Percentiles rank a stretch among this genome's conserved stretches.
phyloP scores from a whole-genome alignment of 2,329 filamentous ascomycete species.

The Seiridium unicorne region DNA sequence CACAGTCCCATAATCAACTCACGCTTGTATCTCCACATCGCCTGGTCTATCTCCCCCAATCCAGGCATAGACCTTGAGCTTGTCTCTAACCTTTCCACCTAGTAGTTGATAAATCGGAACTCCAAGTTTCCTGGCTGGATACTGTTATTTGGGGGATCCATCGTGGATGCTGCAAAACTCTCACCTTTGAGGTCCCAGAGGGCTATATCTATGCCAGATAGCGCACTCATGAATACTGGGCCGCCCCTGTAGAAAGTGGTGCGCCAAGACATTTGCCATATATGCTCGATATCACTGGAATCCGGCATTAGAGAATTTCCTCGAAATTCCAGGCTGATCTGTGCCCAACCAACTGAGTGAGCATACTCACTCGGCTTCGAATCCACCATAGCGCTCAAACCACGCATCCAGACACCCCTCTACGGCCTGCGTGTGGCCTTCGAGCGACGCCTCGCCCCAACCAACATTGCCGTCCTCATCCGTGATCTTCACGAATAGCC shows the following conservation, averaged over 20 bases:
- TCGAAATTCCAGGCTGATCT: too few relatives aligned
- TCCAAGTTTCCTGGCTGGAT: conserved; percentile 42
- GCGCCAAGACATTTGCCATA: conserved; percentile 75
- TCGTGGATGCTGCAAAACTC: neutral
- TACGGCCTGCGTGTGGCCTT: conserved; percentile 72
- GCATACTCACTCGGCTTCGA: conserved; percentile 65
- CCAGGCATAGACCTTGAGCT: conserved; percentile 73
- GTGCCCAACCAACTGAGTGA: neutral
- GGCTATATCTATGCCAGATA: conserved; percentile 77
- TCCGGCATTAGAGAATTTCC: too few relatives aligned
- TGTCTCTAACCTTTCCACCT: conserved; percentile 70
- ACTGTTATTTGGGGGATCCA: neutral
- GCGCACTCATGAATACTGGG: conserved; percentile 76
- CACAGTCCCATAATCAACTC: conserved; percentile 18
- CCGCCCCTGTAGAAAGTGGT: conserved; percentile 75
- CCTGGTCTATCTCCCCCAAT: conserved; percentile 72
- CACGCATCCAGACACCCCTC: conserved; percentile 72
- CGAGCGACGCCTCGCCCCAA: conserved; percentile 74
- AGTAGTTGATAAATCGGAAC: conserved; percentile 73
- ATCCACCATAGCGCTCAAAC: conserved; percentile 58
- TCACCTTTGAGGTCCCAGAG: conserved; percentile 72
- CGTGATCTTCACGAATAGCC: conserved; percentile 76
- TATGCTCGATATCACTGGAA: conserved; percentile 70
- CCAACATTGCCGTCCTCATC: conserved; percentile 64
- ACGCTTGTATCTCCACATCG: conserved; percentile 65